A percentile compares a stretch with the other conserved stretches of the same genome.
Evolutionary conservation across 345 rosid species (phyloP).

Genomic region (Pistacia atlantica): DNA sequence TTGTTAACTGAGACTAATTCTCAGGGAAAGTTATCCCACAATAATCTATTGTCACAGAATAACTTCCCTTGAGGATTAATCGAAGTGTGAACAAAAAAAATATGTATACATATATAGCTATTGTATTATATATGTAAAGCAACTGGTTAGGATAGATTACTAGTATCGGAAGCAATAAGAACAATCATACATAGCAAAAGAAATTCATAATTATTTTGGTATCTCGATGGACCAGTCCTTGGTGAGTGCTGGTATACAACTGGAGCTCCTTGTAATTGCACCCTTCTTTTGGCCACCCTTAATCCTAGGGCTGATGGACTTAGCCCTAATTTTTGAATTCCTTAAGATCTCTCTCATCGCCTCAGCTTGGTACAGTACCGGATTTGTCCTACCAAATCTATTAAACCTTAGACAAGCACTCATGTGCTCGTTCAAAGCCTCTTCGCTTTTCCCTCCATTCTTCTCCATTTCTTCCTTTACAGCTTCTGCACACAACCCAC

Average conservation of each 20-base stretch:
- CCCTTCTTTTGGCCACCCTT: constrained; percentile 33
- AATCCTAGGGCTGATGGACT: constrained; percentile 43
- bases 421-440: constrained; percentile 65
- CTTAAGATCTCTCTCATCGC: constrained; percentile 77
- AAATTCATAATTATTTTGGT: background rate
- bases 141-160: too few species aligned
- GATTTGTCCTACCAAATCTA: constrained; percentile 69
- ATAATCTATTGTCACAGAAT: too few species aligned
- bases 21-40: too few species aligned
- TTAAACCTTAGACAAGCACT: constrained; percentile 71
- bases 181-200: too few species aligned
- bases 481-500: constrained; percentile 80
- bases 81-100: too few species aligned
- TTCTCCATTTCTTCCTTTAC: constrained; percentile 74
- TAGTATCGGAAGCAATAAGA: too few species aligned
- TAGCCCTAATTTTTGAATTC: constrained; percentile 40
- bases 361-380: constrained; percentile 75
- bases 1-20: too few species aligned
- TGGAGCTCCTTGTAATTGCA: constrained; percentile 65
- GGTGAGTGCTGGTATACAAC: constrained; percentile 72
- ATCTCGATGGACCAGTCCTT: constrained; percentile 40
- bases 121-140: too few species aligned
- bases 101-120: too few species aligned
- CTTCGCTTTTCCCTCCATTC: constrained; percentile 57
- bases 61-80: too few species aligned